Evolutionary conservation across 352 stramenopile species (phyloP).

Genomic region (Pythium graminicola): DNA sequence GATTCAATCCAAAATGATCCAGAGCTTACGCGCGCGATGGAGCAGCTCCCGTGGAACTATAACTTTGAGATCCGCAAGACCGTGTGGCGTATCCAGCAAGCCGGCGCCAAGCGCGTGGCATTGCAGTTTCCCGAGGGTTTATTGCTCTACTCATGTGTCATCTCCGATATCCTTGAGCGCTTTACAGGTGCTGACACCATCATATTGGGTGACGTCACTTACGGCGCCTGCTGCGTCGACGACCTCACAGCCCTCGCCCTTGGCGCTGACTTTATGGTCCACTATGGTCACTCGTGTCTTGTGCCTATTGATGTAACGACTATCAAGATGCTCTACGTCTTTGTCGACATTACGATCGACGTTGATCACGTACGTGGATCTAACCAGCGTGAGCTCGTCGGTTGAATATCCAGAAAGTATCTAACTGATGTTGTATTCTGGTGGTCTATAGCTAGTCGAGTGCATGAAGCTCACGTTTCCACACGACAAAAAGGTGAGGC

Average conservation of each 20-base stretch:
- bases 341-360: constrained; percentile 99
- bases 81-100: constrained; percentile 92
- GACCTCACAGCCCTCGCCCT: constrained; percentile 95
- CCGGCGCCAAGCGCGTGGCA: constrained; percentile 87
- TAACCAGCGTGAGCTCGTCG: neutral
- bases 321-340: constrained; percentile 98
- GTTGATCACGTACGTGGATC: constrained; percentile 82
- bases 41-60: constrained; percentile 96
- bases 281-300: constrained; percentile 99
- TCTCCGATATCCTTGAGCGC: constrained; percentile 97
- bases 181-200: constrained; percentile 90
- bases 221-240: constrained; percentile 99
- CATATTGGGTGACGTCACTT: constrained; percentile 98
- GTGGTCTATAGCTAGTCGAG: constrained; percentile 75
- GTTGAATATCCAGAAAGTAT: too few relatives aligned
- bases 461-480: constrained; percentile 92
- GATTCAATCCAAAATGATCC: constrained; percentile 86
- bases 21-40: constrained; percentile 89
- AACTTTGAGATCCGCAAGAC: constrained; percentile 99
- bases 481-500: constrained; percentile 54
- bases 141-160: constrained; percentile 95
- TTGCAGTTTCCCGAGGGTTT: constrained; percentile 99
- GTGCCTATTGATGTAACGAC: constrained; percentile 95
- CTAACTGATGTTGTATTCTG: neutral
- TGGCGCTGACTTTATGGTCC: constrained; percentile 97